Base-by-base conservation (phyloP, 1,139 yeast genomes). In the Magnusiomyces tetraspermus region DNA sequence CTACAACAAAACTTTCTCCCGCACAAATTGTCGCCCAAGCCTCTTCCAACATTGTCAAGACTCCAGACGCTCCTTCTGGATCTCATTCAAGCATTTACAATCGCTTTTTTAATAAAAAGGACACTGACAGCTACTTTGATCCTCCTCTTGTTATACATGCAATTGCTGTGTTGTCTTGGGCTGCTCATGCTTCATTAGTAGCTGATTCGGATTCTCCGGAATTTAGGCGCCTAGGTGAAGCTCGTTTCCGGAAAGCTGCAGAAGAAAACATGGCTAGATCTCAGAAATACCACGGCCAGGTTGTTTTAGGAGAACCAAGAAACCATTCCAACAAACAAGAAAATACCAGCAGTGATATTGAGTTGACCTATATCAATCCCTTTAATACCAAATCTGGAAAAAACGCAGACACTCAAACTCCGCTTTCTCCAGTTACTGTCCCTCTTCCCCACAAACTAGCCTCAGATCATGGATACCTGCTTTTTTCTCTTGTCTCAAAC, bases 141-240 rank as follows among this genome's bases (percentile, higher is more conserved):
- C 17, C 45, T 3, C 13, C 48, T 3, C 37, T 45, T 23, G 45
- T 46, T 3, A 48, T 52, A 23, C 46, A 33, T 19, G 51, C 56
- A 3, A 51, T 46, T 30, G 87, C 85, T 1, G 95, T 88, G 1
- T 72, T 81, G 0, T 85, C 96, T 0, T 83, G 95, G 88, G 95
- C 83, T 0, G 78, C 87, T 58, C 97, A 89, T 67, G 90, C 96
- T 1, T 77, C 90, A 2, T 67, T 89, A 52, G 92, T 89, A 1
- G 92, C 92, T 24, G 87, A 78, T 63, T 81, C 85, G 53, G 94
- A 87, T 59, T 75, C 82, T 1, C 81, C 83, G 0, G 85, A 83
- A 60, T 69, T 83, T 63, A 72, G 89, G 41, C 72, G 74, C 51
- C 72, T 76, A 57, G 96, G 96, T 0, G 61, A 75, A 5, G 79